Evolutionary conservation across 2,329 filamentous ascomycete genomes (phyloP).

Genomic region (Zymoseptoria brevis): DNA sequence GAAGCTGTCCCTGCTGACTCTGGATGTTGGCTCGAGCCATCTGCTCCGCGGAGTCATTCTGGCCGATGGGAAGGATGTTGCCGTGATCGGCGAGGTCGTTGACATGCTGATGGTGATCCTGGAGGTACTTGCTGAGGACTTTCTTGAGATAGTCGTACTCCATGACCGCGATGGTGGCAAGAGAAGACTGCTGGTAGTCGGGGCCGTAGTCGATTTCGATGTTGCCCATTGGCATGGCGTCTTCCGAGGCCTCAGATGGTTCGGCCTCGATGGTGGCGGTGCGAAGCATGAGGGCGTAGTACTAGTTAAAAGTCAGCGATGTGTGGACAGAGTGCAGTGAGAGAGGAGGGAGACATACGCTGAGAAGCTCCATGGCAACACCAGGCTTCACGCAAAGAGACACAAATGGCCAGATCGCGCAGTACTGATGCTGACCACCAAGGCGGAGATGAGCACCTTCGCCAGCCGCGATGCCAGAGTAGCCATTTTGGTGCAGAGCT

Average conservation of each 20-base stretch:
- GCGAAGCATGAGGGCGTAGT: constrained; percentile 21
- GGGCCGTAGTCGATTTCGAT: constrained; percentile 21
- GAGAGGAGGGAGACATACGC: constrained; percentile 8
- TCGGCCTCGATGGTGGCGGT: background rate
- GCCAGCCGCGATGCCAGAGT: constrained; percentile 13
- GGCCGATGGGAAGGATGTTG: background rate
- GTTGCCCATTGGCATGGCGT: constrained; percentile 20
- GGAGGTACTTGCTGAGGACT: constrained; percentile 7
- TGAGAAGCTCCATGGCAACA: constrained; percentile 18
- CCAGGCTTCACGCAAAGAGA: constrained; percentile 19
- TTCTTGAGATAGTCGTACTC: constrained; percentile 23
- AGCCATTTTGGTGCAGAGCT: constrained; percentile 13
- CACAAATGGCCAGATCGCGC: constrained; percentile 26
- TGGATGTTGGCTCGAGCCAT: background rate
- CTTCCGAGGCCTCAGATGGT: background rate
- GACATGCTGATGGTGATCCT: background rate
- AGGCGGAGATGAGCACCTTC: constrained; percentile 19
- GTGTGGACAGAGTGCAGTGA: background rate
- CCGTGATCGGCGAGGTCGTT: background rate
- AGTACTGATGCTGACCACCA: constrained; percentile 16
- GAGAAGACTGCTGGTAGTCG: constrained; percentile 10
- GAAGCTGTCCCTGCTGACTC: background rate
- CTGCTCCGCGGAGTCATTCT: background rate
- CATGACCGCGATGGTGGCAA: constrained; percentile 19
- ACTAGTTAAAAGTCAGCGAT: constrained; percentile 9